phyloP scores from a whole-genome alignment of 2,329 filamentous ascomycete genomes.

The Curvularia eragrostidis region DNA sequence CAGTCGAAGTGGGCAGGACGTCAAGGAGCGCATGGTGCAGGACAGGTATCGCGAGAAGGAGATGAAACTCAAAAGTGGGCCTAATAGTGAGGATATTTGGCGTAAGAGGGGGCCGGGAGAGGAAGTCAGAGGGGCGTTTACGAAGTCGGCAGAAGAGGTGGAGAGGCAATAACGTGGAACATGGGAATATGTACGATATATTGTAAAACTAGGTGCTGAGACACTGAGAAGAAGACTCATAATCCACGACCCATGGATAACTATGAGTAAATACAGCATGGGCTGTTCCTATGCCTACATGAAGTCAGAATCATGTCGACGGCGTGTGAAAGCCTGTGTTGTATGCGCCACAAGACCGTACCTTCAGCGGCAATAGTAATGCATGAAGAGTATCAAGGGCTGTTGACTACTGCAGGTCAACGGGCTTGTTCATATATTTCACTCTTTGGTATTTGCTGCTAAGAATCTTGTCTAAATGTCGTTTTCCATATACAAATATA shows the following conservation, averaged over 20 bases:
- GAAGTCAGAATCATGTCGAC: too few species aligned
- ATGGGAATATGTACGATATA: background rate
- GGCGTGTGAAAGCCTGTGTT: too few species aligned
- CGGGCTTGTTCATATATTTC: too few species aligned
- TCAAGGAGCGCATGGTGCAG: slow-evolving; percentile 65
- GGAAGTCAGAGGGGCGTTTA: slow-evolving; percentile 37
- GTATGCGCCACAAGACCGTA: too few species aligned
- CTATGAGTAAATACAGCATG: too few species aligned
- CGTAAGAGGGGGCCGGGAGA: slow-evolving; percentile 65
- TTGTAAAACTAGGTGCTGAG: background rate
- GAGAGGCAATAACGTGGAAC: background rate
- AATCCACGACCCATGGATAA: too few species aligned
- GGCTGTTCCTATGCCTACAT: too few species aligned
- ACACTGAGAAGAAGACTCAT: background rate
- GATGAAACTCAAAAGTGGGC: slow-evolving; percentile 69
- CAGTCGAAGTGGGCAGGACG: slow-evolving; percentile 63
- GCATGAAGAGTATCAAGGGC: too few species aligned
- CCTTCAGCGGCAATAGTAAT: too few species aligned
- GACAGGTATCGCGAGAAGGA: slow-evolving; percentile 73
- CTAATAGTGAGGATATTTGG: slow-evolving; percentile 92
- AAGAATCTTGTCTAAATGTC: background rate
- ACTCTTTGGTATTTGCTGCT: too few species aligned
- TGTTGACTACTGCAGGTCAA: too few species aligned
- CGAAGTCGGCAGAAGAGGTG: slow-evolving; percentile 21
- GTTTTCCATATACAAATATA: background rate